Base-by-base conservation (phyloP, 306 rosid species). In the Rosa persica region DNA sequence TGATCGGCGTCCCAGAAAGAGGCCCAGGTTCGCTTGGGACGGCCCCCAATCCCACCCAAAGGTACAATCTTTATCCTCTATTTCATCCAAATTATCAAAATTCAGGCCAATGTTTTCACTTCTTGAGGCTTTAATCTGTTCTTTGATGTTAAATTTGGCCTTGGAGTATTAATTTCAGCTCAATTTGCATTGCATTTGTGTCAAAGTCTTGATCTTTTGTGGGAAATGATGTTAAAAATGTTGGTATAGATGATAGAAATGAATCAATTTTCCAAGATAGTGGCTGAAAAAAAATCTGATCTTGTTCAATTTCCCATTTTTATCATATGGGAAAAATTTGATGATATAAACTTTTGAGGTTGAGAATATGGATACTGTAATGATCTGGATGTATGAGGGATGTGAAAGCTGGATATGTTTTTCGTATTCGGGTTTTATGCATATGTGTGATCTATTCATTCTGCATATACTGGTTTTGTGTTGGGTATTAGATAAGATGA, bases 1-100 rank as follows among this genome's bases (percentile, higher is more conserved):
- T 74, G 91, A 88, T 86, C 88, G 81, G 44, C 89, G 88, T 46
- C 91, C 88, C n/a, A 73, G 88, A 67, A 88, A 88, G 80, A 84
- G 83, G 77, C 81, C 89, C 22, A 81, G 83, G 73, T 80, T 88
- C 39, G 88, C 83, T 71, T 81, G 86, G 89, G 88, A 88, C 34
- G 78, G 43, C 60, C 81, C 86, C 76, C 89, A 83, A 73, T 48
- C 86, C 60, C 78, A 88, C 43, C 67, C 81, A 48, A 83, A 86
- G 89, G 91, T 88, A 73, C 39, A 52, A 60, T 13, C 73, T 80
- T 67, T 77, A 5, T n/a, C 20, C 22, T 57, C 39, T 15, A 17
- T 12, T 54, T 54, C 38, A 30, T 40, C 6, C 3, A 34, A 19
- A 54, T 36, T 70, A 74, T 75, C 30, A 19, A 39, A 57, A 0